Conservation (phyloP, 768 basidiomycete genomes). For the Russula lepida region DNA sequence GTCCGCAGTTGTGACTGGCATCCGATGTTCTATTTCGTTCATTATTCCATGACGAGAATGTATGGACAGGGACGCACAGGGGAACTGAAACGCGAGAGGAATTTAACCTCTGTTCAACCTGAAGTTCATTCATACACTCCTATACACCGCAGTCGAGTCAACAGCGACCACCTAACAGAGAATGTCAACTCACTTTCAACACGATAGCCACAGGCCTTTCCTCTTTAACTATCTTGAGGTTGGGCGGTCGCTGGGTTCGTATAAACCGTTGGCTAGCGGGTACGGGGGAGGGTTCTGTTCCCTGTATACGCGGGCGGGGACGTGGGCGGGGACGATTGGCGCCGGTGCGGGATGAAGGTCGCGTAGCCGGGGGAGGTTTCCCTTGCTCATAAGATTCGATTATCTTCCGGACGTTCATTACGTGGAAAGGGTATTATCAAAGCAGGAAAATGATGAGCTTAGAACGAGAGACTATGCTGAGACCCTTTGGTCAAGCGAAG, state of each 20-base stretch:
- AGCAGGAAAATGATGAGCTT: background rate
- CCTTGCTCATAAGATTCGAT: slow-evolving; percentile 14
- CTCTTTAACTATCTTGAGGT: slow-evolving; percentile 6
- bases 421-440: background rate
- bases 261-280: background rate
- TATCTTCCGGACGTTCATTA: slow-evolving; percentile 14
- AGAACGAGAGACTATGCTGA: background rate
- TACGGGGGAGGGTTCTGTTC: background rate
- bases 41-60: background rate
- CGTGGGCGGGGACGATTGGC: background rate
- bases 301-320: background rate
- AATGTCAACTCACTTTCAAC: slow-evolving; percentile 2
- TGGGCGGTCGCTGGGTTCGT: slow-evolving; percentile 2
- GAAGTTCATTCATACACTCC: slow-evolving; percentile 10
- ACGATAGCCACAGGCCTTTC: background rate
- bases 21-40: slow-evolving; percentile 1
- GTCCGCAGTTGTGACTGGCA: background rate
- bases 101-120: background rate
- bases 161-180: background rate
- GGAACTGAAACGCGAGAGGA: background rate
- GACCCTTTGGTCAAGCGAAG: background rate
- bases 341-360: background rate
- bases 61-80: background rate
- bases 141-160: background rate
- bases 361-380: background rate